Evolutionary conservation across 345 rosid genomes (phyloP).

Genomic region (Pistacia atlantica): DNA sequence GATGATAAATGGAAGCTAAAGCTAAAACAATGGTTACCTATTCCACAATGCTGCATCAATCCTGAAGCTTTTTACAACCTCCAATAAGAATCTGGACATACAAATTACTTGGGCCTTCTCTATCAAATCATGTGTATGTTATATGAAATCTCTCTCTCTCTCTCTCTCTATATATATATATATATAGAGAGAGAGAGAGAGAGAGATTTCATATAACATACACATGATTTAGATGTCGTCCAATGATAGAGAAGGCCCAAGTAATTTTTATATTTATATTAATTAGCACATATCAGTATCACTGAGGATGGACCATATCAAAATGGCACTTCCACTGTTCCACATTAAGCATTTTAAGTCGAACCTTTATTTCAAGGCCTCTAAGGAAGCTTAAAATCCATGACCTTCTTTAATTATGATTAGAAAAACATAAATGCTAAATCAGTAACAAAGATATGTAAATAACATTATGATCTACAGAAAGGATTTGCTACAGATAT

Average conservation of each 20-base stretch:
- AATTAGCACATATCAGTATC: not conserved
- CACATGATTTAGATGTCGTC: too few species aligned
- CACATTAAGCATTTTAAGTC: not conserved
- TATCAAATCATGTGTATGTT: not conserved
- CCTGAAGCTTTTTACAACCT: not conserved
- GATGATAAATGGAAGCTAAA: not conserved
- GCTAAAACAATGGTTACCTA: not conserved
- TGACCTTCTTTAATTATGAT: not conserved
- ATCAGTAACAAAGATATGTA: not conserved
- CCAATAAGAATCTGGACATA: not conserved
- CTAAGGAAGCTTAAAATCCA: not conserved
- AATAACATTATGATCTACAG: not conserved
- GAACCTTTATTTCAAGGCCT: not conserved
- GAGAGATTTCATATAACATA: too few species aligned
- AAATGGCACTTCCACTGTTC: slow-evolving; percentile 1
- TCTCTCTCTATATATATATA: not conserved
- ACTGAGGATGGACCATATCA: not conserved
- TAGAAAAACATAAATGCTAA: not conserved
- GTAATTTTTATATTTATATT: too few species aligned
- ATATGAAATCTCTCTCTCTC: not conserved
- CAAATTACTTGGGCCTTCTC: not conserved
- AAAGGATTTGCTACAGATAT: not conserved
- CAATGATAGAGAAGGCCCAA: too few species aligned
- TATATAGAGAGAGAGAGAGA: too few species aligned
- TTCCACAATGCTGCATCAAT: not conserved